These are phyloP conservation scores for Flaveria bidentis DNA, from an alignment of 129 eudicot species.

Conservation along the genomic window DNA sequence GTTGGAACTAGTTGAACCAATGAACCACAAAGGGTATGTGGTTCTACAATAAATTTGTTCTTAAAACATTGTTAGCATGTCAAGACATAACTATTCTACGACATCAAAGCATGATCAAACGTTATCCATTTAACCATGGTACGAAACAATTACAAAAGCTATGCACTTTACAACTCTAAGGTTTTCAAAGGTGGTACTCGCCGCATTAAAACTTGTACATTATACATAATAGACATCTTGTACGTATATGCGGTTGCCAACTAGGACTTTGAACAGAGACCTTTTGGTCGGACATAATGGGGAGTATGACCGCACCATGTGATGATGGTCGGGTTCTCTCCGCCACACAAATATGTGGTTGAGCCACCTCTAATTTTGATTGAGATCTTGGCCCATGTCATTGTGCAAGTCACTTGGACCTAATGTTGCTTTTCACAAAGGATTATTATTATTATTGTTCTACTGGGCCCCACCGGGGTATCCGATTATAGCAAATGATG, in stretches of 20 bases:
- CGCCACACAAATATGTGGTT: conserved; percentile 55
- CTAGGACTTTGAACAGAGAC: conserved; percentile 22
- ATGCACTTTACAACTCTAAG: neutral
- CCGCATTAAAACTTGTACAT: conserved; percentile 1
- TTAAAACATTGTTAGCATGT: neutral
- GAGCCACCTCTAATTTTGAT: conserved; percentile 19
- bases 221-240: conserved; percentile 10
- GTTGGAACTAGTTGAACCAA: neutral
- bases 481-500: conserved; percentile 39
- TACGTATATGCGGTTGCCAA: conserved; percentile 24
- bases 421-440: conserved; percentile 14
- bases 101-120: neutral
- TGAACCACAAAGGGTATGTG: too few species aligned
- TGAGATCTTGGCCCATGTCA: conserved; percentile 36
- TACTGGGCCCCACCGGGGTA: conserved; percentile 28
- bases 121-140: neutral
- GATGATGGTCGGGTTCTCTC: conserved; percentile 40
- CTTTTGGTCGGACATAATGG: conserved; percentile 31
- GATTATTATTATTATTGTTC: conserved; percentile 6
- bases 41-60: neutral
- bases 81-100: neutral
- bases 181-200: neutral
- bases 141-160: neutral
- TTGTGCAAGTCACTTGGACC: conserved; percentile 30
- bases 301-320: conserved; percentile 21